phyloP scores from a whole-genome alignment of 116 monocot genomes.

The Iris pallida region DNA sequence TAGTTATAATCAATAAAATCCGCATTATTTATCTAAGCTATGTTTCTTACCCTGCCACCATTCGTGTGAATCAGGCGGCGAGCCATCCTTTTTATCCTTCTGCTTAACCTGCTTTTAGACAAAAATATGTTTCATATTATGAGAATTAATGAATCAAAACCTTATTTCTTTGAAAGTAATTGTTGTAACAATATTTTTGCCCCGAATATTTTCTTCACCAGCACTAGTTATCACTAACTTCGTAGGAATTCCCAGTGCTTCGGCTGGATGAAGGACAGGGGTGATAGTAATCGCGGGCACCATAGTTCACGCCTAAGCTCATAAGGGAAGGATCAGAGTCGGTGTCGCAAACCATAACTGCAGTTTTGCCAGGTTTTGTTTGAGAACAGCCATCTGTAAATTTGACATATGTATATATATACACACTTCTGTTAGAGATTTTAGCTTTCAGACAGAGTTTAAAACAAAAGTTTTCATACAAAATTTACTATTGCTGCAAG shows the following conservation, averaged over 20 bases:
- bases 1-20: background rate
- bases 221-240: background rate
- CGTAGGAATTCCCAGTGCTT: background rate
- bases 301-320: constrained; percentile 23
- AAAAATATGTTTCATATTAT: background rate
- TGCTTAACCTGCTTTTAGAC: constrained; percentile 1
- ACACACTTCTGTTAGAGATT: background rate
- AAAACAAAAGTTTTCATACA: background rate
- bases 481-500: background rate
- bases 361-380: constrained; percentile 8
- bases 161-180: background rate
- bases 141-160: background rate
- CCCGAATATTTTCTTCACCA: background rate
- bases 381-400: constrained; percentile 1
- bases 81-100: constrained; percentile 19
- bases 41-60: constrained; percentile 26
- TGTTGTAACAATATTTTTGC: background rate
- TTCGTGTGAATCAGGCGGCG: constrained; percentile 14
- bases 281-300: constrained; percentile 15
- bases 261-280: background rate
- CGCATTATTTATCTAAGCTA: background rate
- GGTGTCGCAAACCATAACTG: constrained; percentile 1
- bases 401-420: background rate
- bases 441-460: background rate
- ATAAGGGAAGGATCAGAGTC: constrained; percentile 16